Base-by-base conservation (phyloP, 2,329 filamentous ascomycete genomes). In the Orbilia ellipsospora region DNA sequence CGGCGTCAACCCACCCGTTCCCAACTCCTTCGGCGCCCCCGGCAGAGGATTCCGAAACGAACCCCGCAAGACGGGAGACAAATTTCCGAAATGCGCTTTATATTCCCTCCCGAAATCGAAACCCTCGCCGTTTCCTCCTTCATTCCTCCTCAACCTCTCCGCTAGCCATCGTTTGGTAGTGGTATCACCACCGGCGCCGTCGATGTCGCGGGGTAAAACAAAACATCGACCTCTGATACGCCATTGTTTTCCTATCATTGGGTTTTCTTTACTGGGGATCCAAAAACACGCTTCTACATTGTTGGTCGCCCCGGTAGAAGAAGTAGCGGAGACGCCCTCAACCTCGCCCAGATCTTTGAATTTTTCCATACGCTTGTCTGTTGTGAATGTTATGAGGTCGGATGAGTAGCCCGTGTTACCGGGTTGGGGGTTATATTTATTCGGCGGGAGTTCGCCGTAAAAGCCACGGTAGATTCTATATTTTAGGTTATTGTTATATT, bases 321-420 rank as follows among this genome's bases (percentile, higher is more conserved):
- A 67, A 12, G 67, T 65, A 18, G 54, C 18, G 1, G 87, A 85
- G 0, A 89, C 88, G 45, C 92, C 89, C n/a, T 75, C 73, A 0
- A 31, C 26, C 44, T 90, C 87, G 12, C 89, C 90, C 2, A 97
- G 82, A 82, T 97, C 90, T 2, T 85, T 84, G 0, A 91, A 85
- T 84, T 98, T 98, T 74, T 89, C 87, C 92, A 96, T 97, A 56
- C 94, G 88, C 10, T 88, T 88, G 82, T 98, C 94, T 0, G 93
- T 96, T 0, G 94, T 97, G 80, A 97, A 90, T 0, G 90, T 90
- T 4, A 91, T 87, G 79, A 94, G 84, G 78, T 98, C 93, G 79
- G 73, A 77, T 12, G 40, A 28, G 18, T 60, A 75, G 10, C 72
- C 72, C 18, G 45, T 18, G 12, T 75, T 75, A n/a, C 72, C 59